Conservation (phyloP, 1,284 basidiomycete genomes). For the Rhodotorula sp. region DNA sequence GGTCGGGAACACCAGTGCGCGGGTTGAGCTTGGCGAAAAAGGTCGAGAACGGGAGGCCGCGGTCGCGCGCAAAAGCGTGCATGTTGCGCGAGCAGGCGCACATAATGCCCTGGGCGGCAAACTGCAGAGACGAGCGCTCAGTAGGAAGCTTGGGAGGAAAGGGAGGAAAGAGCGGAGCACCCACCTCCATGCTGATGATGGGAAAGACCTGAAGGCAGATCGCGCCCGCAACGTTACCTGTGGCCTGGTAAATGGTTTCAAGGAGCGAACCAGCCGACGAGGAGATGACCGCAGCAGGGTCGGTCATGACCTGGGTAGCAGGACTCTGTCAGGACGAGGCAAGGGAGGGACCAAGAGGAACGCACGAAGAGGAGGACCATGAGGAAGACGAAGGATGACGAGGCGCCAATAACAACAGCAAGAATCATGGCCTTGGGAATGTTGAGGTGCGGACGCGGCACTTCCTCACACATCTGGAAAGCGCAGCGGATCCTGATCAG, state of each 20-base stretch:
- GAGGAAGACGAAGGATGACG: slow-evolving; percentile 64
- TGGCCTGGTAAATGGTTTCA: slow-evolving; percentile 65
- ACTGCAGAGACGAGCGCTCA: not conserved
- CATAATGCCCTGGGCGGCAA: slow-evolving; percentile 55
- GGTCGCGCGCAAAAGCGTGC: slow-evolving; percentile 70
- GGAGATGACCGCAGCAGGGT: slow-evolving; percentile 60
- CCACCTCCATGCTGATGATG: slow-evolving; percentile 48
- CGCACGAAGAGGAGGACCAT: slow-evolving; percentile 66
- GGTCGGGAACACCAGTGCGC: slow-evolving; percentile 54
- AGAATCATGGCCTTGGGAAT: slow-evolving; percentile 64
- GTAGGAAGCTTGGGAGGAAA: slow-evolving; percentile 2
- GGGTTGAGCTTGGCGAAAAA: slow-evolving; percentile 61
- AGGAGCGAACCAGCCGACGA: slow-evolving; percentile 66
- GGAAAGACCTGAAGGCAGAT: slow-evolving; percentile 59
- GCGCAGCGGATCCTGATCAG: too few species aligned
- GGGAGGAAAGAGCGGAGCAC: slow-evolving; percentile 15
- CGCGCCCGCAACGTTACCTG: slow-evolving; percentile 61
- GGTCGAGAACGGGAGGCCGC: slow-evolving; percentile 60
- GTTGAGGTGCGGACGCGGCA: slow-evolving; percentile 61
- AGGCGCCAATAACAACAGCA: slow-evolving; percentile 65
- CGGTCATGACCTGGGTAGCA: slow-evolving; percentile 55
- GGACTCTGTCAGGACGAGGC: too few species aligned
- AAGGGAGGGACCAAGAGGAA: too few species aligned
- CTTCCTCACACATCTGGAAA: too few species aligned
- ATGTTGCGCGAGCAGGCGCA: slow-evolving; percentile 68